Percentiles rank a stretch among this genome's conserved stretches.
Evolutionary conservation across 768 basidiomycete species (phyloP).

Genomic region (Russula emetica): DNA sequence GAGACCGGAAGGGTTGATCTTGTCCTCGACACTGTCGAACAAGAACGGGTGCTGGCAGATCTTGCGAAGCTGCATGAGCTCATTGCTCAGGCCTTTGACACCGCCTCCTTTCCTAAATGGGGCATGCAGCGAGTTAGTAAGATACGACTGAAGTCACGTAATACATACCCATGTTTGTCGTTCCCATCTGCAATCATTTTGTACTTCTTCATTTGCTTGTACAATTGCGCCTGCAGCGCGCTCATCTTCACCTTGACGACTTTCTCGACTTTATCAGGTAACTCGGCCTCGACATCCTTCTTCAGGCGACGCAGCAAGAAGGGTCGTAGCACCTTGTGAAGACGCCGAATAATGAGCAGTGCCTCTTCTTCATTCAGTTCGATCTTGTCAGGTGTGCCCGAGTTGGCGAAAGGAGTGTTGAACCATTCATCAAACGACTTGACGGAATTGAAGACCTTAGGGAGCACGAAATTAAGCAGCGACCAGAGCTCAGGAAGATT

Average conservation of each 20-base stretch:
- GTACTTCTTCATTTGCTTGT: slow-evolving; percentile 97
- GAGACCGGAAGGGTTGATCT: slow-evolving; percentile 75
- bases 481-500: slow-evolving; percentile 96
- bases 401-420: slow-evolving; percentile 98
- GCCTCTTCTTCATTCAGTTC: slow-evolving; percentile 99
- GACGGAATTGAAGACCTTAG: slow-evolving; percentile 97
- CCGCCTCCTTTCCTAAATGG: slow-evolving; percentile 58
- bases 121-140: background rate
- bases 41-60: slow-evolving; percentile 98
- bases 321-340: slow-evolving; percentile 93
- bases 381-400: slow-evolving; percentile 97
- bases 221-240: slow-evolving; percentile 84
- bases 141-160: background rate
- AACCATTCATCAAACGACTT: slow-evolving; percentile 99
- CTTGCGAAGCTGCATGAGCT: slow-evolving; percentile 96
- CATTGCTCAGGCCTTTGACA: slow-evolving; percentile 88
- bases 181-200: slow-evolving; percentile 92
- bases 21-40: slow-evolving; percentile 93
- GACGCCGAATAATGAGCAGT: slow-evolving; percentile 90
- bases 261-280: slow-evolving; percentile 97
- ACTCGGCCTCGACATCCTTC: slow-evolving; percentile 93
- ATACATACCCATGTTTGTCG: slow-evolving; percentile 64
- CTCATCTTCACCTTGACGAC: slow-evolving; percentile 96
- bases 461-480: slow-evolving; percentile 89
- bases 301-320: slow-evolving; percentile 91